Evolutionary conservation across 768 basidiomycete species (phyloP).

Genomic region (Porphyrellus cyaneotinctus): DNA sequence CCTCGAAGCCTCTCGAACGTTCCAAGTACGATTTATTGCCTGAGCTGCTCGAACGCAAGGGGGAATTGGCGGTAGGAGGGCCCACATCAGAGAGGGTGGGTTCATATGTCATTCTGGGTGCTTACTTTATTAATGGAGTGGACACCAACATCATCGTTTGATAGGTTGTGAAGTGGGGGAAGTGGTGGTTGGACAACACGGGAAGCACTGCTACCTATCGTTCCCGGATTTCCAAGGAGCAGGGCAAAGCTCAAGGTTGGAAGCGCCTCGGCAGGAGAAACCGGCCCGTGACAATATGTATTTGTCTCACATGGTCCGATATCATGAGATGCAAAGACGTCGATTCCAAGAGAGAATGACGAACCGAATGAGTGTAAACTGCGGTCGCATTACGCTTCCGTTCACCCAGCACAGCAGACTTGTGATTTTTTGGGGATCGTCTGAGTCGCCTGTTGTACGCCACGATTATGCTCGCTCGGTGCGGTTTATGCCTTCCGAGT

Average conservation of each 20-base stretch:
- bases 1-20: conserved; percentile 11
- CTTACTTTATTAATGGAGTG: neutral
- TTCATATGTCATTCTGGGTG: neutral
- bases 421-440: no score
- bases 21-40: conserved; percentile 12
- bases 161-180: conserved; percentile 5
- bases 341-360: no score
- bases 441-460: no score
- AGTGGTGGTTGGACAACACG: conserved; percentile 12
- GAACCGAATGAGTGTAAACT: no score
- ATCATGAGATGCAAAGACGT: no score
- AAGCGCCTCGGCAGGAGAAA: neutral
- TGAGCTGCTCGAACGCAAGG: conserved; percentile 5
- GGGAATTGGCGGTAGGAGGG: neutral
- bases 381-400: no score
- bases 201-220: conserved; percentile 15
- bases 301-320: neutral
- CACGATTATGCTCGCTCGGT: no score
- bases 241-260: neutral
- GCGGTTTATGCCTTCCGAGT: no score
- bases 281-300: neutral
- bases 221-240: conserved; percentile 8
- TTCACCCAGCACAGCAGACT: no score
- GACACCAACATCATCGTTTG: neutral
- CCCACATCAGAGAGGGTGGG: neutral